A percentile compares a stretch with the other conserved stretches of the same genome.
Conservation (phyloP, 2,329 filamentous ascomycete species). For the Trichophyton mentagrophytes region DNA sequence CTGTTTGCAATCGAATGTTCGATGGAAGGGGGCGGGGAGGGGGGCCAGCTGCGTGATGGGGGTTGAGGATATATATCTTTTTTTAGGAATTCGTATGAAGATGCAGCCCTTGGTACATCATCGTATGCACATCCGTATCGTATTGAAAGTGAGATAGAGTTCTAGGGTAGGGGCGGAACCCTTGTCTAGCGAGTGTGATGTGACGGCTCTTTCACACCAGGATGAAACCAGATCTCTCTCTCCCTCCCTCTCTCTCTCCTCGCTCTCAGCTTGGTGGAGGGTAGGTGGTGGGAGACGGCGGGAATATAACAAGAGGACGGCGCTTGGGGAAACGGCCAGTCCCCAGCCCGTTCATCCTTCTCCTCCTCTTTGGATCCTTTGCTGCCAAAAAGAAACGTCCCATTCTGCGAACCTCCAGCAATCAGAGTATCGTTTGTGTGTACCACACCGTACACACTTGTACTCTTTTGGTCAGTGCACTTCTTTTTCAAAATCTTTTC, state of each 20-base stretch:
- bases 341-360: background rate
- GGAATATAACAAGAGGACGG: slow-evolving; percentile 2
- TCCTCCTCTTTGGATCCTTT: background rate
- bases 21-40: slow-evolving; percentile 3
- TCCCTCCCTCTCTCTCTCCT: too few relatives aligned
- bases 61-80: slow-evolving; percentile 6
- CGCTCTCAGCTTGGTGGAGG: background rate
- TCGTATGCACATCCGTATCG: slow-evolving; percentile 1
- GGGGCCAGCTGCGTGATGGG: slow-evolving; percentile 3
- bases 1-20: slow-evolving; percentile 3
- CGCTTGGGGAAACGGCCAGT: background rate
- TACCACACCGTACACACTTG: background rate
- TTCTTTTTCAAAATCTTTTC: background rate
- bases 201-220: slow-evolving; percentile 2
- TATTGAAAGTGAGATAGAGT: slow-evolving; percentile 3
- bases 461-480: background rate
- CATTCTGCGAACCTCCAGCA: background rate
- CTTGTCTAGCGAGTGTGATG: slow-evolving; percentile 5
- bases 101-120: background rate
- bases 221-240: slow-evolving; percentile 1
- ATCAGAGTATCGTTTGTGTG: background rate
- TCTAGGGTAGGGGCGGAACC: background rate
- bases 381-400: background rate
- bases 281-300: background rate
- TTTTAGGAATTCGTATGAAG: slow-evolving; percentile 4